phyloP scores from a whole-genome alignment of 768 basidiomycete species.

The Sarcodon sp. region DNA sequence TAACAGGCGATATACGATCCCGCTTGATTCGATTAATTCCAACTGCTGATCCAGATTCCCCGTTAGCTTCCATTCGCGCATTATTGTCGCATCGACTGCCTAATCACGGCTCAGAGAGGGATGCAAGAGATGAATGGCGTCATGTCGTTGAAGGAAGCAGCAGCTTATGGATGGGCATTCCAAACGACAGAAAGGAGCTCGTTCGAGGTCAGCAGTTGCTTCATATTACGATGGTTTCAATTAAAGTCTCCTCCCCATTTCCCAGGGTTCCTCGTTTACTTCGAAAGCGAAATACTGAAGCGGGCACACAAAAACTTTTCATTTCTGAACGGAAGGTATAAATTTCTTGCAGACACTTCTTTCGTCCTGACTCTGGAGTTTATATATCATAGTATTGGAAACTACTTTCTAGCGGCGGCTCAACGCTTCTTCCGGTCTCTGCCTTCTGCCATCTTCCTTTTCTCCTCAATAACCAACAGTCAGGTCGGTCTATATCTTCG shows the following conservation, averaged over 20 bases:
- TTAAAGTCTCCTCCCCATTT: not conserved
- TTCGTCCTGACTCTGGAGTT: not conserved
- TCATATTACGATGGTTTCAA: constrained; percentile 4
- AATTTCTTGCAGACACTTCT: constrained; percentile 19
- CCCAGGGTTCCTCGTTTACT: constrained; percentile 83
- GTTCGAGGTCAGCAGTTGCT: constrained; percentile 49
- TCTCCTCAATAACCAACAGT: constrained; percentile 83
- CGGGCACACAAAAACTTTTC: constrained; percentile 92
- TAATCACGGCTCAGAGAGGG: constrained; percentile 46
- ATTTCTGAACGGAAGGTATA: constrained; percentile 79
- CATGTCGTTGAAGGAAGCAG: constrained; percentile 85
- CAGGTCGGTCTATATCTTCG: constrained; percentile 24
- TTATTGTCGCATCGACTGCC: constrained; percentile 78
- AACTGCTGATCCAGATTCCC: constrained; percentile 38
- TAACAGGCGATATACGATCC: constrained; percentile 75
- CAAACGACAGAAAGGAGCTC: constrained; percentile 81
- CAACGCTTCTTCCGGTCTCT: constrained; percentile 86
- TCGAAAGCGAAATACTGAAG: constrained; percentile 78
- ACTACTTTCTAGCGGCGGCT: constrained; percentile 84
- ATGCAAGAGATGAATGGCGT: constrained; percentile 84
- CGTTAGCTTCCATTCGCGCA: constrained; percentile 59
- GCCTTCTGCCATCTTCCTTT: constrained; percentile 88
- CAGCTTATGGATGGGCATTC: constrained; percentile 72
- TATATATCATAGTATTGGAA: constrained; percentile 49
- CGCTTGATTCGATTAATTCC: constrained; percentile 84